Conservation (phyloP, 2,329 filamentous ascomycete species). For the Keithomyces neogunnii region DNA sequence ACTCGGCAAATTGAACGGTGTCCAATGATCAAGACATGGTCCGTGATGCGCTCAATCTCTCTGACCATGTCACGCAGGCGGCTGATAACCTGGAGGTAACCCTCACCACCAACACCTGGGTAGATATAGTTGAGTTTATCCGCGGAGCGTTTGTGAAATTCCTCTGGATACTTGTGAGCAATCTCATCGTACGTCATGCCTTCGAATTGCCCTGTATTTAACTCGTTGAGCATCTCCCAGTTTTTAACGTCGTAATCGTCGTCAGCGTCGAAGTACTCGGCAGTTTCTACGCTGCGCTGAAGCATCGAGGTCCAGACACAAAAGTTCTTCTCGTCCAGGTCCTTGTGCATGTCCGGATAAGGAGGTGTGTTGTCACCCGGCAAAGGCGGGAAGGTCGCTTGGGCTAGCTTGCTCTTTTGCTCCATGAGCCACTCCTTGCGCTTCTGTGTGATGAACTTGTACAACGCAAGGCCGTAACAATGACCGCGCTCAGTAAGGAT, state of each 20-base stretch:
- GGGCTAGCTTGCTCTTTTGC: conserved; percentile 68
- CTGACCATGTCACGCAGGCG: conserved; percentile 91
- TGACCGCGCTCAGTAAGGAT: conserved; percentile 72
- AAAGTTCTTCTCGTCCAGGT: conserved; percentile 75
- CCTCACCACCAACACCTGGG: conserved; percentile 89
- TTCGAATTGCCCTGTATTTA: conserved; percentile 88
- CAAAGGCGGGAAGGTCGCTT: conserved; percentile 78
- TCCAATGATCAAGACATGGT: conserved; percentile 86
- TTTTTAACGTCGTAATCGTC: conserved; percentile 96
- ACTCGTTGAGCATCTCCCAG: conserved; percentile 95
- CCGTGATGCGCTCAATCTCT: conserved; percentile 93
- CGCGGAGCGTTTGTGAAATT: conserved; percentile 68
- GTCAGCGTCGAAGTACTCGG: conserved; percentile 78
- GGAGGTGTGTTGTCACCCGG: conserved; percentile 90
- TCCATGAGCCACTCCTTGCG: conserved; percentile 74
- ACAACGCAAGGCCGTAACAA: conserved; percentile 69
- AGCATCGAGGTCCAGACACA: conserved; percentile 99
- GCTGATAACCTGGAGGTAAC: conserved; percentile 95
- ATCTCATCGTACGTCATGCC: conserved; percentile 94
- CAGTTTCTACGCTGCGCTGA: conserved; percentile 78
- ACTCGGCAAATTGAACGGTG: conserved; percentile 90
- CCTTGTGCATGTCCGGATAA: conserved; percentile 73
- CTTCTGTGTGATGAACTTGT: conserved; percentile 76
- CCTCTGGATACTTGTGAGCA: conserved; percentile 64
- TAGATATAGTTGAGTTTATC: conserved; percentile 97